Base-by-base conservation (phyloP, 164 flowering plant species). In the Sedum album region DNA sequence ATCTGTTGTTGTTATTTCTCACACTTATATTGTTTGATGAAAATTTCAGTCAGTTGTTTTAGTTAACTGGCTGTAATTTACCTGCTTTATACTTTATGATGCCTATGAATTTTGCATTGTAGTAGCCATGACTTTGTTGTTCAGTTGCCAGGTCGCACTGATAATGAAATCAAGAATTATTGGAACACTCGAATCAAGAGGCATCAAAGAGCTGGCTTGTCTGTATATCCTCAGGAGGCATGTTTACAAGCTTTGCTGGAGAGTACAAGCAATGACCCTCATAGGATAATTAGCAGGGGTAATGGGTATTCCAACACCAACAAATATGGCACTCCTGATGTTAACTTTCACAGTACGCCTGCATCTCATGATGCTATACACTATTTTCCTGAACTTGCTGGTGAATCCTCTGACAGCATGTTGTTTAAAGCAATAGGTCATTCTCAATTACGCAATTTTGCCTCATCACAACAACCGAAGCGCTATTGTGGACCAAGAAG, bases 281-380 rank as follows among this genome's bases (percentile, higher is more conserved):
- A 13, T 17, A 44, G 15, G 18, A 15, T 44, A 4, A 44, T 13
- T 44, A 44, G 48, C 48, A 44, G 48, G 48, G 18, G 1, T 44
- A 44, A 44, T 44, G 18, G 4, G 38, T 81, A 79, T 65, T 77
- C 76, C 38, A 85, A 81, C 28, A 55, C 72, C 20, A 79, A 71
- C 71, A 70, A 60, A 35, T 83, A 65, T 69, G 88, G 81, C 35
- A 80, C 90, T 67, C 88, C 90, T 23, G 84, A 81, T 73, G 83
- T 82, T 28, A 71, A 76, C 39, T 86, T 88, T 57, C 82, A 86
- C 44, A 62, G 77, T 68, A 72, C 88, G 60, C 81, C 85, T 72
- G 70, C 75, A 68, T 76, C 76, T 64, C 84, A 76, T 28, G 79
- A 78, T 36, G 30, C 72, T 65, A 48, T 84, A 20, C 75, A 82